Evolutionary conservation across 441 rosid species (phyloP), one percentile per base, ranked within the genome.

Genomic region (Melastoma candidum): DNA sequence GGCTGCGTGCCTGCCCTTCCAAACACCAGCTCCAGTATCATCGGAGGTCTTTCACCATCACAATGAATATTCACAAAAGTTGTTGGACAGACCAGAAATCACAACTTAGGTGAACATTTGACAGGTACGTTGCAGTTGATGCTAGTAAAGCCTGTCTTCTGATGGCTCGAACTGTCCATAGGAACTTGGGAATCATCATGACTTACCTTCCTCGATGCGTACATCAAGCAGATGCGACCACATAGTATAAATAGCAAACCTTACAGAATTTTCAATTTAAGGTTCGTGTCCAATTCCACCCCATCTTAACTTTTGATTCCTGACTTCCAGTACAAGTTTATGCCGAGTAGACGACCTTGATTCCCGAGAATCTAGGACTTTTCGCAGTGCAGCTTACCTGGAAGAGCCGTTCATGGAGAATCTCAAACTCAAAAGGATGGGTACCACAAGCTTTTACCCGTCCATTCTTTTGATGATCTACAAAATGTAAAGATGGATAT

Each of bases 341-440:
- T 17, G 22, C 22, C 22, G 22, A 17, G 22, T 17, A 17, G 22
- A 17, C 22, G 22, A 17, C 22, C 22, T 17, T 17, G 22, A 17
- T 17, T 17, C 22, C 22, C 22, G 22, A 17, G 22, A 17, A 17
- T 17, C 1, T 17, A 17, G 22, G 22, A 17, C 22, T 17, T 17
- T 17, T 17, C 1, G 22, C 22, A 17, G 48, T 3, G 29, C 9
- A 17, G 74, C 95, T 78, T 75, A 83, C 98, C 55, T 73, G 54
- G 68, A 78, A 17, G 65, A 71, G 58, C 96, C 95, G 47, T 62
- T 79, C 92, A 83, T 82, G 58, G 96, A 83, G 80, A 92, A 92
- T 68, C 80, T 83, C 63, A 88, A 63, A 3, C 95, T 94, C 1
- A 86, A 83, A 7, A 83, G 54, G 60, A 80, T 84, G 73, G 77